Conservation (phyloP, 257 asterid species). For the Cruciata laevipes region DNA sequence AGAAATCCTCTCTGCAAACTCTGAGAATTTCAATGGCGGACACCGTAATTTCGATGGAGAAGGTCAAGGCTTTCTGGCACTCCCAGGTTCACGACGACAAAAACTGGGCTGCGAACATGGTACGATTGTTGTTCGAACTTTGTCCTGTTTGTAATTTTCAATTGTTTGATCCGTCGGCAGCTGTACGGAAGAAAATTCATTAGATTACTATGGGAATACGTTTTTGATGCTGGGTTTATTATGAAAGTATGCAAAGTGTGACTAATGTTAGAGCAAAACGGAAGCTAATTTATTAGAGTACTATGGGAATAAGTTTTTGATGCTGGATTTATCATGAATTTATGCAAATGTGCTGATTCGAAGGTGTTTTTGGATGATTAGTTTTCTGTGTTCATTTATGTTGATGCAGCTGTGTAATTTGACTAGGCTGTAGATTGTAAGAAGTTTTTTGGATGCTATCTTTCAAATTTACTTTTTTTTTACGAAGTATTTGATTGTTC, state of each 20-base stretch:
- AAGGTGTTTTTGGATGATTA: not conserved
- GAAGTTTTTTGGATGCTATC: not conserved
- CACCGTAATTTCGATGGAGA: constrained; percentile 42
- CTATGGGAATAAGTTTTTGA: no score
- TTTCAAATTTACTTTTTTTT: not conserved
- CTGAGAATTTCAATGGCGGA: constrained; percentile 40
- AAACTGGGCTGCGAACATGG: constrained; percentile 73
- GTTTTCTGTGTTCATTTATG: no score
- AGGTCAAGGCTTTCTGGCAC: constrained; percentile 62
- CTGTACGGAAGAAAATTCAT: not conserved
- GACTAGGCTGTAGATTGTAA: not conserved
- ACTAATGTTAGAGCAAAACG: no score
- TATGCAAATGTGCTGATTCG: not conserved
- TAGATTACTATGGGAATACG: not conserved
- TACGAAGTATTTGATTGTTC: no score
- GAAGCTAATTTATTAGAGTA: no score
- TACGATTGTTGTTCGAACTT: constrained; percentile 13
- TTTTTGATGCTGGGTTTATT: no score
- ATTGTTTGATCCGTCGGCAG: not conserved
- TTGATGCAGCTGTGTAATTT: not conserved
- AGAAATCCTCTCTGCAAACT: not conserved
- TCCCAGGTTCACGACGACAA: constrained; percentile 80
- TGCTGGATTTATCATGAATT: no score
- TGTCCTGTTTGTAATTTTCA: not conserved
- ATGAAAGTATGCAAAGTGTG: no score